These are phyloP conservation scores for Geosmithia flava DNA, from an alignment of 2,329 filamentous ascomycete species.

Conservation along the genomic window DNA sequence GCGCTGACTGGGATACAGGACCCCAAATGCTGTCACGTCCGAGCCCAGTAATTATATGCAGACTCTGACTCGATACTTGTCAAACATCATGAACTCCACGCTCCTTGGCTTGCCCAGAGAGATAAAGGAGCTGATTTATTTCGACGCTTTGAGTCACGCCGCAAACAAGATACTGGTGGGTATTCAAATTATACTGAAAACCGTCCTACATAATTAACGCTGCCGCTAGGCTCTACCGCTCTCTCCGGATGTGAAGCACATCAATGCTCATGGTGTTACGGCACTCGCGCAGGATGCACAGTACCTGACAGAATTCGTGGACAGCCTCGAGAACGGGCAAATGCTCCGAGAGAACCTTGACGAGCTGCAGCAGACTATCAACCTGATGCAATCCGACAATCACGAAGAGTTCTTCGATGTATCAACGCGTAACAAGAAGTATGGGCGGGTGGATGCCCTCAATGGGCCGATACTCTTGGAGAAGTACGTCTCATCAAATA, in stretches of 20 bases:
- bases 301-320: conserved; percentile 77
- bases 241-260: conserved; percentile 65
- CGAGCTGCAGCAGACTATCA: conserved; percentile 85
- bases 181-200: not conserved
- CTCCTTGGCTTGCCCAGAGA: conserved; percentile 85
- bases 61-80: conserved; percentile 82
- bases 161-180: conserved; percentile 68
- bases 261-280: conserved; percentile 75
- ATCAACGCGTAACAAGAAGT: conserved; percentile 80
- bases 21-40: conserved; percentile 41
- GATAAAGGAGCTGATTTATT: conserved; percentile 97
- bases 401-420: conserved; percentile 97
- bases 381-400: conserved; percentile 76
- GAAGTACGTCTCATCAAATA: conserved; percentile 47
- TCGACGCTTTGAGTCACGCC: conserved; percentile 86
- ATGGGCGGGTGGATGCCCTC: conserved; percentile 80
- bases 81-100: conserved; percentile 93
- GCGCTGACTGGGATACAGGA: conserved; percentile 19
- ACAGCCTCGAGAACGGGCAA: conserved; percentile 69
- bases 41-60: conserved; percentile 92
- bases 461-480: conserved; percentile 85
- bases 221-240: conserved; percentile 56
- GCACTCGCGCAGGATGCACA: conserved; percentile 73
- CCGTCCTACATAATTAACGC: conserved; percentile 1
- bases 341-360: conserved; percentile 83